Base-by-base conservation (phyloP, 768 basidiomycete genomes). In the Grammothele lineata region DNA sequence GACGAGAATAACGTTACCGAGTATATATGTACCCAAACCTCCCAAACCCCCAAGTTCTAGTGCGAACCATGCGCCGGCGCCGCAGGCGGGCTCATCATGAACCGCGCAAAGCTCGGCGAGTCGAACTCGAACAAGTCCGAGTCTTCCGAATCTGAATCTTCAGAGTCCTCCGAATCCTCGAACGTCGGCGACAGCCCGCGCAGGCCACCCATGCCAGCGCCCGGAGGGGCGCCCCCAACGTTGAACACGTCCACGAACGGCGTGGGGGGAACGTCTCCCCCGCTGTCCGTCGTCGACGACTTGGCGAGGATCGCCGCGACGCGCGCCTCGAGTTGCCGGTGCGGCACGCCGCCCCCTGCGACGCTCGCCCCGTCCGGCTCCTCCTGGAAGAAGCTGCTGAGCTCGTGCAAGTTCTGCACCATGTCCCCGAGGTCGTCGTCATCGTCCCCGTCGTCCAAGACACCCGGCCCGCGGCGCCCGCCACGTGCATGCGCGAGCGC, bases 231-330 rank as follows among this genome's bases (percentile, higher is more conserved):
- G 50, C 43, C 25, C n/a, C 73, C 73, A 21, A 89, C 76, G 42
- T 76, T 72, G 71, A 90, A 90, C 25, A 85, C 80, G 58, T 88
- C 87, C 9, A 80, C 67, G 67, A 87, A 87, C 3, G 87, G 87
- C n/a, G 87, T 90, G 55, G 82, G 82, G 2, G 87, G 87, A 15
- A 76, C 67, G 55, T 83, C 84, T 22, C 70, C 69, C 39, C 30
- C 43, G 14, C 74, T 57, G 37, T 75, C 78, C 2, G 79, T 83
- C n/a, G n/a, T n/a, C n/a, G 86, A 87, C n/a, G 86, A 87, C 65
- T 87, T 86, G 30, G 87, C 87, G 19, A 90, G 76, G 54, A 90
- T 90, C 22, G 86, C 85, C 5, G 87, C 87, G 6, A 89, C 86
- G 14, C 84, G 78, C 36, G 86, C 87, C 62, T 88, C 87, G 4